Base-by-base conservation (phyloP, 1,139 yeast genomes). In the Debaryomycetaceae sp. region DNA sequence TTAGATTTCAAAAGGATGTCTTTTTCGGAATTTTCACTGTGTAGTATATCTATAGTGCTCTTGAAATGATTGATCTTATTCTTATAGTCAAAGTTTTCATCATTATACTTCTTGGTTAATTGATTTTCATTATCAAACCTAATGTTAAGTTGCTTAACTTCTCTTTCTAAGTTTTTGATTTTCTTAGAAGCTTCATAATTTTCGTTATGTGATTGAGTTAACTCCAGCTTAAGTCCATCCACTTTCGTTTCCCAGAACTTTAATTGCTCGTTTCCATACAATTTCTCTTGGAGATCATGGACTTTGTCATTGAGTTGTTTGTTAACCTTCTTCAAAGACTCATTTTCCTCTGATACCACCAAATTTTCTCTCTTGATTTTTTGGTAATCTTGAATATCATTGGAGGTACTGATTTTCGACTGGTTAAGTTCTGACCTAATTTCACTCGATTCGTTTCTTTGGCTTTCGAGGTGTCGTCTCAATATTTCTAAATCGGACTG, bases 51-150 rank as follows among this genome's bases (percentile, higher is more conserved):
- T 48, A 63, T 52, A 30, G 73, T 59, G 33, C 64, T 56, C 43
- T 61, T 61, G 41, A 59, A 63, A 38, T 70, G 68, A 36, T 58
- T 60, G 36, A 66, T 58, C 44, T 75, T 67, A 42, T 73, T 72
- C 40, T 70, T 75, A 47, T 55, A 70, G 39, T 68, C 70, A 52
- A 73, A 73, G 51, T 71, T 73, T 47, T 72, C 78, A 50, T 71
- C 75, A 47, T 72, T 72, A 45, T 70, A 73, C 45, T 63, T 66
- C 53, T 72, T 72, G 36, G 68, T 58, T 35, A 70, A 60, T 38
- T 55, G 61, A 4, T 61, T 45, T 46, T 71, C 75, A 46, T 66
- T 69, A 13, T 60, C 67, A 17, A 59, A 57, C 30, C 69, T 58
- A 16, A 67, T 65, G 24, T 69, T 63, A 33, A 74, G 56, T 34